phyloP scores from a whole-genome alignment of 2,329 filamentous ascomycete species.

The Apiospora kogelbergensis region DNA sequence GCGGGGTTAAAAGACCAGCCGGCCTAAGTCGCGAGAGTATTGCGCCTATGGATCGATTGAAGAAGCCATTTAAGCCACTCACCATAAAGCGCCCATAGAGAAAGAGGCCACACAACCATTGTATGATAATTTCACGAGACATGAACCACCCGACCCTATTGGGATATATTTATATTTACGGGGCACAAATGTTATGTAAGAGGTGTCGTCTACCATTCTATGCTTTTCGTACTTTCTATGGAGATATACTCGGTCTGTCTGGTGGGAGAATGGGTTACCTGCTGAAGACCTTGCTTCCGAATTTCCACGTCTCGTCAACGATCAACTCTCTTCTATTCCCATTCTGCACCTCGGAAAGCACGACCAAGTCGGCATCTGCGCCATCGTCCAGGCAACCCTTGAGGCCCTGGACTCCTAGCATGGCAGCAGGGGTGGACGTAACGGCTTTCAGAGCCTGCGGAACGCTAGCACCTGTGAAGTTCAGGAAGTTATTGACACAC shows the following conservation, averaged over 20 bases:
- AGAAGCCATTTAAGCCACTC: slow-evolving; percentile 57
- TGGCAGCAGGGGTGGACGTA: slow-evolving; percentile 73
- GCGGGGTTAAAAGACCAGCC: slow-evolving; percentile 43
- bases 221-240: background rate
- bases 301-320: slow-evolving; percentile 81
- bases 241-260: slow-evolving; percentile 6
- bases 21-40: slow-evolving; percentile 43
- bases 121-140: background rate
- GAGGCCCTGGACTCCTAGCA: slow-evolving; percentile 65
- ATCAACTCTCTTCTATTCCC: slow-evolving; percentile 51
- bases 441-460: slow-evolving; percentile 71
- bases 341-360: slow-evolving; percentile 57
- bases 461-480: slow-evolving; percentile 69
- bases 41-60: slow-evolving; percentile 49
- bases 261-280: slow-evolving; percentile 14
- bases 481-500: slow-evolving; percentile 79
- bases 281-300: slow-evolving; percentile 56
- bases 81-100: slow-evolving; percentile 44
- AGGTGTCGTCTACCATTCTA: background rate
- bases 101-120: background rate
- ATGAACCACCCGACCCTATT: background rate
- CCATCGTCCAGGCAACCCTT: slow-evolving; percentile 68
- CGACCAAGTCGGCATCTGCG: slow-evolving; percentile 68
- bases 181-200: background rate
- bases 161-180: background rate